Conservation (phyloP, 1,284 basidiomycete species). For the Spongispora temasekensis region DNA sequence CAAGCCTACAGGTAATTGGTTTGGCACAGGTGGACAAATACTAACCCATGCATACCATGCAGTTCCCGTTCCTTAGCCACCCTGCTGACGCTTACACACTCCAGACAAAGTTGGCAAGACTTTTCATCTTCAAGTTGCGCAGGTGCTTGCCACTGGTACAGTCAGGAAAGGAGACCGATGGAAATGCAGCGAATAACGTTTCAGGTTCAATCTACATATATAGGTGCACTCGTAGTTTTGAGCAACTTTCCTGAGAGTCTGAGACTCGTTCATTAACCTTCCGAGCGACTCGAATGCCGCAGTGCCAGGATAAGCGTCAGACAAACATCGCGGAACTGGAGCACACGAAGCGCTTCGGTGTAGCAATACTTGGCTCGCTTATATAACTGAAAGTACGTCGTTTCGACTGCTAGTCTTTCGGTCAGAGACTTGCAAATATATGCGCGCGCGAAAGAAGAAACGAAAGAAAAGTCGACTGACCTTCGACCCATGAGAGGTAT, state of each 20-base stretch:
- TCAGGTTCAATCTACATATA: too few species aligned
- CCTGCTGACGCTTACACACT: too few species aligned
- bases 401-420: slow-evolving; percentile 57
- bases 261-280: slow-evolving; percentile 74
- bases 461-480: slow-evolving; percentile 50
- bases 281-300: slow-evolving; percentile 56
- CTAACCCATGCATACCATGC: too few species aligned
- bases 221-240: slow-evolving; percentile 75
- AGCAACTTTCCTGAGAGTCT: slow-evolving; percentile 74
- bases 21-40: too few species aligned
- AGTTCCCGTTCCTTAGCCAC: too few species aligned
- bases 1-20: too few species aligned
- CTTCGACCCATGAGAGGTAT: slow-evolving; percentile 77
- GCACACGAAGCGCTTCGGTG: slow-evolving; percentile 75
- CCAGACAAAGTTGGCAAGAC: too few species aligned
- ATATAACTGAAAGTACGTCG: slow-evolving; percentile 76
- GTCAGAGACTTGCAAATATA: neutral
- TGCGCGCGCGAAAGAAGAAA: neutral
- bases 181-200: too few species aligned
- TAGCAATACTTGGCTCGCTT: slow-evolving; percentile 79
- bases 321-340: slow-evolving; percentile 71
- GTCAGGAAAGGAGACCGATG: too few species aligned
- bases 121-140: too few species aligned
- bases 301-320: slow-evolving; percentile 37
- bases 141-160: too few species aligned